phyloP scores from a whole-genome alignment of 495 filamentous ascomycete species.

The Aspergillus steynii region DNA sequence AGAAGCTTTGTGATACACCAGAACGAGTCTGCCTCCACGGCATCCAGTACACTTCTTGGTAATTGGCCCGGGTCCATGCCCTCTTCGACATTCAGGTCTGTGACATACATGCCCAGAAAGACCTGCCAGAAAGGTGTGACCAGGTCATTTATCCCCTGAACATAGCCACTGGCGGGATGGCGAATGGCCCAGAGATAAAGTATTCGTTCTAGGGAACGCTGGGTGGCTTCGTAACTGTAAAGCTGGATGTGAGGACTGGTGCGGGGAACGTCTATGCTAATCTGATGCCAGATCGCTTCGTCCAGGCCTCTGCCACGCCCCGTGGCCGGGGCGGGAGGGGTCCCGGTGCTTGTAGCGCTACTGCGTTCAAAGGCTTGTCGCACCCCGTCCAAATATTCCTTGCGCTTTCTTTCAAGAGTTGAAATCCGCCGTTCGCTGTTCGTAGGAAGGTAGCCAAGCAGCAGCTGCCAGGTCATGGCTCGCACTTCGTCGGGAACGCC shows the following conservation, averaged over 20 bases:
- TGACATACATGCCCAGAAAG: slow-evolving; percentile 91
- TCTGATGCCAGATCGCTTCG: slow-evolving; percentile 97
- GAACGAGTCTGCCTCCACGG: slow-evolving; percentile 96
- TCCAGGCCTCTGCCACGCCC: slow-evolving; percentile 74
- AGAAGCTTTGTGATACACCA: slow-evolving; percentile 97
- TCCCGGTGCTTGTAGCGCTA: slow-evolving; percentile 31
- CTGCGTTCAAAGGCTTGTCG: slow-evolving; percentile 89
- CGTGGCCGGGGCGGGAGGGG: slow-evolving; percentile 38
- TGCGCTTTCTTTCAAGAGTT: slow-evolving; percentile 90
- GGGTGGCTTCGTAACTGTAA: slow-evolving; percentile 94
- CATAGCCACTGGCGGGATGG: slow-evolving; percentile 95
- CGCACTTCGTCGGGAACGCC: slow-evolving; percentile 93
- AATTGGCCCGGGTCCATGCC: slow-evolving; percentile 97
- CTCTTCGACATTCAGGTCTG: slow-evolving; percentile 84
- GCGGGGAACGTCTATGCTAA: slow-evolving; percentile 96
- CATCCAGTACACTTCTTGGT: slow-evolving; percentile 86
- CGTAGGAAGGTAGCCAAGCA: slow-evolving; percentile 93
- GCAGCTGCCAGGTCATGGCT: slow-evolving; percentile 96
- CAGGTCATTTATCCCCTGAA: slow-evolving; percentile 97
- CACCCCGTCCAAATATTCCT: slow-evolving; percentile 95
- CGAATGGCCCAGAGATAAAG: slow-evolving; percentile 97
- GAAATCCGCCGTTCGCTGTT: slow-evolving; percentile 88
- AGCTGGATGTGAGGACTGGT: slow-evolving; percentile 95
- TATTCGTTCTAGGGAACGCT: slow-evolving; percentile 89
- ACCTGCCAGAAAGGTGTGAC: slow-evolving; percentile 98